A percentile compares a stretch with the other conserved stretches of the same genome.
These are phyloP conservation scores for Venturia oleaginea DNA, from an alignment of 2,329 filamentous ascomycete genomes.

Conservation along the genomic window DNA sequence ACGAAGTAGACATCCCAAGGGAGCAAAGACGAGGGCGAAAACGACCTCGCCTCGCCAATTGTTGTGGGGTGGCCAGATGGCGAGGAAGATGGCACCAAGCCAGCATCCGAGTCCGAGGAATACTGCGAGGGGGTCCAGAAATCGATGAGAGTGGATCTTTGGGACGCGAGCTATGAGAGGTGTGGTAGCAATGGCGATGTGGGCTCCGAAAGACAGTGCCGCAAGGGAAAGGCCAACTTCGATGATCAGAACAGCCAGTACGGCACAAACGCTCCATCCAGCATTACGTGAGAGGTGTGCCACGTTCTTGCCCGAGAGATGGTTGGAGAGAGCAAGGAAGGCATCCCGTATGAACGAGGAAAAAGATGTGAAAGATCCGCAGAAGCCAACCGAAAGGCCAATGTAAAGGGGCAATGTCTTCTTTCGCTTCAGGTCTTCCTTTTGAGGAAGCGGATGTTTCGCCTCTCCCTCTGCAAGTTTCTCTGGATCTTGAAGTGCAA, in stretches of 20 bases:
- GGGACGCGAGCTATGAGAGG: slow-evolving; percentile 50
- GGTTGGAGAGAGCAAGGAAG: slow-evolving; percentile 72
- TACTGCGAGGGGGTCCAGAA: slow-evolving; percentile 54
- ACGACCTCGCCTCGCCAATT: slow-evolving; percentile 67
- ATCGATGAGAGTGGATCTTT: slow-evolving; percentile 30
- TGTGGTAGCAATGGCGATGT: slow-evolving; percentile 58
- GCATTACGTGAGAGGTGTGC: slow-evolving; percentile 46
- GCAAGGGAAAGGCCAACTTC: slow-evolving; percentile 63
- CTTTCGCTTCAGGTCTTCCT: slow-evolving; percentile 37
- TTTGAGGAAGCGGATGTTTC: background rate
- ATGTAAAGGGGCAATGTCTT: slow-evolving; percentile 86
- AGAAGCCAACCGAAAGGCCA: slow-evolving; percentile 77
- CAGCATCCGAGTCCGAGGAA: slow-evolving; percentile 62
- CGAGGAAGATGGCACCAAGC: slow-evolving; percentile 66
- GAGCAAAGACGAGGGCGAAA: slow-evolving; percentile 75
- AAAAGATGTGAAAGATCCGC: slow-evolving; percentile 83
- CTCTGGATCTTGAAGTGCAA: background rate
- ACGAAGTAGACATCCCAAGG: slow-evolving; percentile 64
- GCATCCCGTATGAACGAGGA: slow-evolving; percentile 74
- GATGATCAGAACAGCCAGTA: slow-evolving; percentile 63
- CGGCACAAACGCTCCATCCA: slow-evolving; percentile 75
- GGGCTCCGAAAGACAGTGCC: slow-evolving; percentile 62
- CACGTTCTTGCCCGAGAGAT: slow-evolving; percentile 45
- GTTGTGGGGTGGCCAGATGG: slow-evolving; percentile 61
- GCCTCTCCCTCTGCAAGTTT: background rate